Conservation (phyloP, 257 asterid species). For the Coffea canephora region DNA sequence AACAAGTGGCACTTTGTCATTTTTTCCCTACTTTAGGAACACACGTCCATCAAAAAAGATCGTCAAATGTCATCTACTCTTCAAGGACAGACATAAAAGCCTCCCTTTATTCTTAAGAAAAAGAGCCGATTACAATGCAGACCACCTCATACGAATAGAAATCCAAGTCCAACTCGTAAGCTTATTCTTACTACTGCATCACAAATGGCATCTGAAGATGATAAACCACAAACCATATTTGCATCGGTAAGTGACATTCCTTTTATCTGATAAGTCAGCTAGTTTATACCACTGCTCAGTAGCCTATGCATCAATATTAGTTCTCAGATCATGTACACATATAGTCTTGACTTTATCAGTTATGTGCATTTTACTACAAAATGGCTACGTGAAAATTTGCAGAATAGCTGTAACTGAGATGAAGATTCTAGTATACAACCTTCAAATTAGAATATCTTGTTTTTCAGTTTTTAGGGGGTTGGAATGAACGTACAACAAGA, state of each 20-base stretch:
- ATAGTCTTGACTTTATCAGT: not conserved
- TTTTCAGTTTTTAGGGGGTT: not conserved
- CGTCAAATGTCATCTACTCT: not conserved
- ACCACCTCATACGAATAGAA: not conserved
- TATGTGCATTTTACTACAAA: not conserved
- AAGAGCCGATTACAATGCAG: not conserved
- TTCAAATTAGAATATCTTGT: not conserved
- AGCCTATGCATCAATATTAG: not conserved
- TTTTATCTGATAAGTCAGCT: not conserved
- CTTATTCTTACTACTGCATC: not conserved
- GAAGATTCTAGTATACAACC: not conserved
- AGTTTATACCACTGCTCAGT: not conserved
- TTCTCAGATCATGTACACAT: not conserved
- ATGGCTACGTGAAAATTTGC: not conserved
- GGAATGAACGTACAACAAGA: not conserved
- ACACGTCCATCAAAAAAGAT: conserved; percentile 1
- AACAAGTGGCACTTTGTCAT: conserved; percentile 3
- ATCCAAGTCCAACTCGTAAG: not conserved
- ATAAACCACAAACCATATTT: not conserved
- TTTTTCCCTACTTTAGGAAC: conserved; percentile 3
- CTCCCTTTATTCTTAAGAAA: not conserved
- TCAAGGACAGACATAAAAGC: not conserved
- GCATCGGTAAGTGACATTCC: conserved; percentile 18
- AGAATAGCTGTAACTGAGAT: not conserved
- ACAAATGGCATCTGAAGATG: conserved; percentile 28